Evolutionary conservation across 2,329 filamentous ascomycete species (phyloP).

Genomic region (Colletotrichum sp.): DNA sequence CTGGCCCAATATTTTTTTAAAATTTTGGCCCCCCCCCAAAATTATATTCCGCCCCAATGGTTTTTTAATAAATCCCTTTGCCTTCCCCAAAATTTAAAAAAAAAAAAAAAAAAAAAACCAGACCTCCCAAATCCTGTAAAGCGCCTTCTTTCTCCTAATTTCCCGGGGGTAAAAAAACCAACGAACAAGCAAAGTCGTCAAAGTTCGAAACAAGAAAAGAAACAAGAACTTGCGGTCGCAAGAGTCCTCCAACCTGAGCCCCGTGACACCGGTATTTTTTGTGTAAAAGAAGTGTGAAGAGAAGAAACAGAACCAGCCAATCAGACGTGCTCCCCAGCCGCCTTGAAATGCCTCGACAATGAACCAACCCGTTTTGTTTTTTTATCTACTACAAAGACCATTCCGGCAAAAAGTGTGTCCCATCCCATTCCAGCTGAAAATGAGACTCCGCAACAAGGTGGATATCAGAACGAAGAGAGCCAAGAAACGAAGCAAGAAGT

Average conservation of each 20-base stretch:
- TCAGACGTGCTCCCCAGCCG: background rate
- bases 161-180: background rate
- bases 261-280: background rate
- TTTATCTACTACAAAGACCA: conserved; percentile 16
- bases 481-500: conserved; percentile 2
- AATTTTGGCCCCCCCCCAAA: too few relatives aligned
- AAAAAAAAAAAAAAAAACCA: background rate
- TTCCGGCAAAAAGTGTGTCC: background rate
- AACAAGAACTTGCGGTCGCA: background rate
- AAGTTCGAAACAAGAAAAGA: background rate
- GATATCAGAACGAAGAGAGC: background rate
- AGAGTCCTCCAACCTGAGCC: background rate
- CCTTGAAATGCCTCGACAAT: conserved; percentile 5
- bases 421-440: conserved; percentile 17
- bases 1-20: too few relatives aligned
- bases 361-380: conserved; percentile 3
- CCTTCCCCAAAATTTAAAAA: background rate
- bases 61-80: too few relatives aligned
- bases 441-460: conserved; percentile 1
- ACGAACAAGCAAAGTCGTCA: background rate
- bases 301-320: background rate
- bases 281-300: background rate
- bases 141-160: conserved; percentile 15
- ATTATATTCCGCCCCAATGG: too few relatives aligned
- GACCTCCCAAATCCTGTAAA: background rate